Evolutionary conservation across 352 stramenopile genomes (phyloP), one percentile per base, ranked within the genome.

Genomic region (Phytophthora tubulina): DNA sequence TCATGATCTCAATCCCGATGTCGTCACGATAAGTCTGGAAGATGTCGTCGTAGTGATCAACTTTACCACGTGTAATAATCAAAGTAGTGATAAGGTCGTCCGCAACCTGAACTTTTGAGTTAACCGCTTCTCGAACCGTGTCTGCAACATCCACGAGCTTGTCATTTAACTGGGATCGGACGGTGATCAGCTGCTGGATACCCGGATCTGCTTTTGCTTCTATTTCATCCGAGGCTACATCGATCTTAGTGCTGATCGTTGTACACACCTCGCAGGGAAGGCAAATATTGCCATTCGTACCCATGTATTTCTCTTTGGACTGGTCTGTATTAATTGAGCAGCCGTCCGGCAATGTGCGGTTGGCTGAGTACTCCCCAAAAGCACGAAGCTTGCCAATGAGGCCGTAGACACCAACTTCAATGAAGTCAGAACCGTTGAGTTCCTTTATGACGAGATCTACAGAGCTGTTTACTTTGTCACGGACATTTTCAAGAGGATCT

Each of bases 381-480:
- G 35, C 57, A 38, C 60, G 57, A 15, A 92, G 77, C 3, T 65
- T 62, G 1, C 6, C 39, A 0, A 75, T 80, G 9, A 90, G 36
- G 4, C 4, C 66, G 73, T 15, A 58, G n/a, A 32, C 88, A 2
- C 81, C 84, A 15, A 46, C 17, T 13, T 85, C 72, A 33, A 92
- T 82, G 38, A 90, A 88, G 33, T 68, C 57, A 4, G 83, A 84
- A 33, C 71, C 78, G n/a, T 54, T 63, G 1, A 92, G 57, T 35
- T 79, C 32, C 8, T 53, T 46, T 1, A 70, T 67, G 51, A 92
- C 75, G 13, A 72, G 48, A 21, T 48, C 54, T 1, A 82, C 73
- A 0, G 81, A 84, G 13, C 10, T 58, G 13, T 76, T 36, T 5
- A 92, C 80, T 15, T 60, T 86, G 57, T 86, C 79, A 38, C 79